Evolutionary conservation across 148 eudicot genomes (phyloP), one percentile per base, ranked within the genome.

Genomic region (Dianthus caryophyllus): DNA sequence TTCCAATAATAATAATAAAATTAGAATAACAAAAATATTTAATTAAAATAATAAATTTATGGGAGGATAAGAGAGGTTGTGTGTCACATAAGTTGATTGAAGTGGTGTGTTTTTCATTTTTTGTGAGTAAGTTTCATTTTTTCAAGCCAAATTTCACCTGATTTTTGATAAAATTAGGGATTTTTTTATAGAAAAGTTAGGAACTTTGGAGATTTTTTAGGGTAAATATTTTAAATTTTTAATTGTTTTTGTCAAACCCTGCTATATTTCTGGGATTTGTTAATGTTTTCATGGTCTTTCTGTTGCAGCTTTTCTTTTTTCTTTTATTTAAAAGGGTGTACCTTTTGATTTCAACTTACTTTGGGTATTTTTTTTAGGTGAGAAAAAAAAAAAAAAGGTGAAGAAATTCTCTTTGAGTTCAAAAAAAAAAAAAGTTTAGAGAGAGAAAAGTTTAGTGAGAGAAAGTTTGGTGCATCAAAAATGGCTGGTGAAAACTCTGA

Each of bases 401-500:
- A 21, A 25, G 25, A 50, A 66, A 50, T 31, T 62, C 27, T 63
- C 1, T 24, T 24, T 67, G 52, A 73, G 68, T 36, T 2, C 7
- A 33, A 33, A 33, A 33, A 7, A 33, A 2, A 2, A 2, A 33
- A 15, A 27, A 57, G 27, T 0, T n/a, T 57, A 57, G 61, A 15
- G 59, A 54, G 62, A 58, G n/a, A 33, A 15, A 27, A 57, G 27
- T 0, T n/a, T 57, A 57, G 61, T 4, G 59, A 54, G 62, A 58
- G n/a, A n/a, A n/a, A n/a, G n/a, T n/a, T n/a, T n/a, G n/a, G n/a
- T n/a, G n/a, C n/a, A n/a, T n/a, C n/a, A n/a, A n/a, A n/a, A n/a
- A n/a, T n/a, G n/a, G n/a, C 36, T 20, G 98, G 43, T 27, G 98
- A 95, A 14, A 84, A 95, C 71, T 43, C 90, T 82, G 96, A 90